Evolutionary conservation across 805 yeast genomes (phyloP).

Genomic region (Metschnikowia corniflorae): DNA sequence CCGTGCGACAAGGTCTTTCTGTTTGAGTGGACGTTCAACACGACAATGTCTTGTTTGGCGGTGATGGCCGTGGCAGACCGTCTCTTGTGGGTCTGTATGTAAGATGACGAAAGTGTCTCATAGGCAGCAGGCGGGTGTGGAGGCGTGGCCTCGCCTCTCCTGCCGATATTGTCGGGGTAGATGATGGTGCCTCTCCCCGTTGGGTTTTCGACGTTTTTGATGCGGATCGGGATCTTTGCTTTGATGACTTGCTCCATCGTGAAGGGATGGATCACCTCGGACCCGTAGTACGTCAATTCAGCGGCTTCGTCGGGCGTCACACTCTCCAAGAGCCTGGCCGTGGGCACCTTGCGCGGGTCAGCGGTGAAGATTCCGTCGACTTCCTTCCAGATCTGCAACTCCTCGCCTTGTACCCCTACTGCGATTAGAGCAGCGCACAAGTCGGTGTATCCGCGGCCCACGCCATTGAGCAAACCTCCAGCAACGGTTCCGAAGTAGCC

Average conservation of each 20-base stretch:
- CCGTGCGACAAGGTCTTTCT: constrained; percentile 92
- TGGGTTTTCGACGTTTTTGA: constrained; percentile 94
- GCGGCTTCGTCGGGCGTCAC: constrained; percentile 99
- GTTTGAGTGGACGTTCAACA: constrained; percentile 89
- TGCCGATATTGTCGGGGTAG: constrained; percentile 84
- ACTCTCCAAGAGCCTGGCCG: constrained; percentile 76
- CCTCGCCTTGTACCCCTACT: constrained; percentile 88
- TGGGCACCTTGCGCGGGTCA: constrained; percentile 92
- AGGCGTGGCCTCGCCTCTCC: constrained; percentile 85
- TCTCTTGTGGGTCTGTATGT: constrained; percentile 41
- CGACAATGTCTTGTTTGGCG: constrained; percentile 88
- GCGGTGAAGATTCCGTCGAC: constrained; percentile 99
- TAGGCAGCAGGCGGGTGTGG: constrained; percentile 90
- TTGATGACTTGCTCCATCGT: constrained; percentile 98
- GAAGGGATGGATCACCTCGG: constrained; percentile 97
- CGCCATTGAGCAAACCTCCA: constrained; percentile 87
- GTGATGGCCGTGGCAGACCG: constrained; percentile 94
- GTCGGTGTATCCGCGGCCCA: constrained; percentile 97
- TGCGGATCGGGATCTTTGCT: constrained; percentile 94
- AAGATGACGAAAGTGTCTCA: constrained; percentile 39
- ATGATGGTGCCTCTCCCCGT: constrained; percentile 90
- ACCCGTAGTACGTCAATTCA: constrained; percentile 94
- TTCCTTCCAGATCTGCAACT: constrained; percentile 97
- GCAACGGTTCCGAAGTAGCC: constrained; percentile 97
- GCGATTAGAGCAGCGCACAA: constrained; percentile 96